phyloP scores from a whole-genome alignment of 2,329 filamentous ascomycete genomes.

The Fusarium nanum region DNA sequence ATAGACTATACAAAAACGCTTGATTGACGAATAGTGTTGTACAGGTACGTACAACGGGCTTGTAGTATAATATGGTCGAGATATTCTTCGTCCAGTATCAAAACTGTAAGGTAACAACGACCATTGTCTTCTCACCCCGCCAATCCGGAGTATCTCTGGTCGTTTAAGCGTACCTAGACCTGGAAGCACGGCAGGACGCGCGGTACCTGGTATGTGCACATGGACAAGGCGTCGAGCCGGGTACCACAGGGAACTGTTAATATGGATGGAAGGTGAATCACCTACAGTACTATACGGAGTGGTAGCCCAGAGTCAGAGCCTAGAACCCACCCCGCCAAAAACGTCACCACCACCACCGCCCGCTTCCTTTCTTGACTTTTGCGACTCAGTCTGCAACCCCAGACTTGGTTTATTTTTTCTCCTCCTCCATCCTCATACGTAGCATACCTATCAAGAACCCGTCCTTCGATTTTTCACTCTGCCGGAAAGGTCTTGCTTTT shows the following conservation, averaged over 20 bases:
- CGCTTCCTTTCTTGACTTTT: slow-evolving; percentile 43
- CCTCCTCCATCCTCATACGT: slow-evolving; percentile 3
- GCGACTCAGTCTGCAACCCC: slow-evolving; percentile 43
- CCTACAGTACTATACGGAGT: no score
- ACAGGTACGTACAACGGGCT: not conserved
- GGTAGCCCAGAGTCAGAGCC: not conserved
- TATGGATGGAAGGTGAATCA: not conserved
- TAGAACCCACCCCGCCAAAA: slow-evolving; percentile 40
- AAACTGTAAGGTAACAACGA: not conserved
- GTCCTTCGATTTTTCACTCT: not conserved
- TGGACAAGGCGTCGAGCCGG: slow-evolving; percentile 3
- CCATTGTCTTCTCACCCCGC: slow-evolving; percentile 7
- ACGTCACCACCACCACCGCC: slow-evolving; percentile 42
- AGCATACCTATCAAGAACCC: not conserved
- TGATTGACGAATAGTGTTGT: not conserved
- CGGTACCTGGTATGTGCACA: slow-evolving; percentile 27
- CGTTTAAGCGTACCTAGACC: slow-evolving; percentile 5
- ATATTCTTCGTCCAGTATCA: not conserved
- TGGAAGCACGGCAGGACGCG: slow-evolving; percentile 9
- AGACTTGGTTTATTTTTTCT: slow-evolving; percentile 23
- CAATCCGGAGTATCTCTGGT: slow-evolving; percentile 17
- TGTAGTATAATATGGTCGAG: not conserved
- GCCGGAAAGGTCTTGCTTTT: not conserved
- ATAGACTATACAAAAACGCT: not conserved
- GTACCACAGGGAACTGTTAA: slow-evolving; percentile 13